Conservation (phyloP, 805 yeast genomes). For the Pichia nakasei region DNA sequence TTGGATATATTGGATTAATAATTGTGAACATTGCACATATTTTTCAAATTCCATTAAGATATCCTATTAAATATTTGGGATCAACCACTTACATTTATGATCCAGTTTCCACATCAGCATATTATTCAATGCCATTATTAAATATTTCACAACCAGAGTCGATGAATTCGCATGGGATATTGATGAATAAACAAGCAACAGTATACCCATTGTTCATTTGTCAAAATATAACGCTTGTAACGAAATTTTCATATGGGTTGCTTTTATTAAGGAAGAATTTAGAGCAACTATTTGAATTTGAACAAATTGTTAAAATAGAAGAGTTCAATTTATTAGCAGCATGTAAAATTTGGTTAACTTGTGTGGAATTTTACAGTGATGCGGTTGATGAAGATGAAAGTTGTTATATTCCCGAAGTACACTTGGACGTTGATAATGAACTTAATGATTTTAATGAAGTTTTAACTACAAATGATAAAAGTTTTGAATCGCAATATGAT, state of each 20-base stretch:
- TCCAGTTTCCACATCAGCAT: conserved; percentile 28
- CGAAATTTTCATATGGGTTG: conserved; percentile 43
- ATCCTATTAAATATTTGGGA: conserved; percentile 41
- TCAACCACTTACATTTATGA: conserved; percentile 41
- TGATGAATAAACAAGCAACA: conserved; percentile 23
- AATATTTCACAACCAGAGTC: no score
- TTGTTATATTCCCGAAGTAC: background rate
- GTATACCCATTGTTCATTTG: conserved; percentile 44
- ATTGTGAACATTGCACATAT: conserved; percentile 33
- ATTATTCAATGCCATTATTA: background rate
- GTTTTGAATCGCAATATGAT: background rate
- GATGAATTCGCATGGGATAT: no score
- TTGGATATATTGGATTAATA: conserved; percentile 39
- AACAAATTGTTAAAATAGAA: conserved; percentile 23
- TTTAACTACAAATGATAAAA: no score
- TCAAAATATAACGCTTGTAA: conserved; percentile 27
- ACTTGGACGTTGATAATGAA: no score
- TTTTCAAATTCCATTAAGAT: conserved; percentile 37
- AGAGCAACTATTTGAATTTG: conserved; percentile 33
- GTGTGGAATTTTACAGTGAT: conserved; percentile 14
- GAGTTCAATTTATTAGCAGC: conserved; percentile 27
- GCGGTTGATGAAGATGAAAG: background rate
- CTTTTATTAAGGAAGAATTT: conserved; percentile 37
- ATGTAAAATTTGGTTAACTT: conserved; percentile 27
- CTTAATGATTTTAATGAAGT: no score